These are phyloP conservation scores for Citrus hindsii DNA, from an alignment of 345 rosid species.

Conservation along the genomic window DNA sequence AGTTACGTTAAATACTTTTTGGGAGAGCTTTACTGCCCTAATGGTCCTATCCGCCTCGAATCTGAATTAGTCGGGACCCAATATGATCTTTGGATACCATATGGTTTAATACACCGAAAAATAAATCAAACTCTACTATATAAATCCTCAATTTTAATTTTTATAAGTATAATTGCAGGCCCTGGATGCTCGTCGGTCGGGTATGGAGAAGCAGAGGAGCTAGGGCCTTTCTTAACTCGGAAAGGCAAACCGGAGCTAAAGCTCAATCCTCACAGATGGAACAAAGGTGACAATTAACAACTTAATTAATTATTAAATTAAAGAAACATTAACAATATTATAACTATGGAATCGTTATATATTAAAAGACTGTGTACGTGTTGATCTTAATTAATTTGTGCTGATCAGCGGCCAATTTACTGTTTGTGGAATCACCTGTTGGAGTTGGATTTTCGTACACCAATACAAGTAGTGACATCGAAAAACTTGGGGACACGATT, in stretches of 20 bases:
- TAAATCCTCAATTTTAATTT: no score
- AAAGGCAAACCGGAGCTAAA: constrained; percentile 42
- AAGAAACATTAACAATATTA: not conserved
- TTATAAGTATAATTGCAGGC: constrained; percentile 29
- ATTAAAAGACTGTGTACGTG: not conserved
- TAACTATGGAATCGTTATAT: not conserved
- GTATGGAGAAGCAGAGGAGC: constrained; percentile 71
- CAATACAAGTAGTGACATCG: constrained; percentile 42
- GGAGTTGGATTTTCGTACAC: constrained; percentile 68
- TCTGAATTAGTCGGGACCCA: no score
- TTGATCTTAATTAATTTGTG: not conserved
- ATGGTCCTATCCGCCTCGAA: no score
- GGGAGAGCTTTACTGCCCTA: no score
- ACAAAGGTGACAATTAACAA: constrained; percentile 36
- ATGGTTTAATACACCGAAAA: no score
- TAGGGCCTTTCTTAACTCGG: constrained; percentile 77
- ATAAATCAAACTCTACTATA: no score
- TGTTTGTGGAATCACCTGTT: constrained; percentile 67
- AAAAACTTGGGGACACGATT: constrained; percentile 48
- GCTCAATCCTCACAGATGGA: constrained; percentile 68
- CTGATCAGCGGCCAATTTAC: constrained; percentile 51
- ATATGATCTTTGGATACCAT: fast-evolving
- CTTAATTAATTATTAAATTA: not conserved
- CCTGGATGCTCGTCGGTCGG: constrained; percentile 86
- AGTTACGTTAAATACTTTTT: fast-evolving